Percentiles rank a stretch among this genome's conserved stretches.
phyloP scores from a whole-genome alignment of 495 filamentous ascomycete species.

The Penicillium mononematosum region DNA sequence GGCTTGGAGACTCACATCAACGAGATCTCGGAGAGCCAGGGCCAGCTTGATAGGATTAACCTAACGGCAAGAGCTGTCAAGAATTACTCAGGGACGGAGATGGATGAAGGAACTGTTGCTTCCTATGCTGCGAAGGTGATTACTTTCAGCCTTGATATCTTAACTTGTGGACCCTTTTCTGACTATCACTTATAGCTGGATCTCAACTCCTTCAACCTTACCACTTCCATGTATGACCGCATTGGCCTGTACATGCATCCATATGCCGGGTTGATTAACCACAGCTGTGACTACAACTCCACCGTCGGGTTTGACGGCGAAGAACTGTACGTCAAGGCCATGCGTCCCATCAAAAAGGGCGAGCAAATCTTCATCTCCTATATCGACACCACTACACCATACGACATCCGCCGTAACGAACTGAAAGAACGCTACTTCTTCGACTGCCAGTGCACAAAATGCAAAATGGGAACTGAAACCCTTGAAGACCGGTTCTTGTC shows the following conservation, averaged over 20 bases:
- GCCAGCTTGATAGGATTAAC: slow-evolving; percentile 48
- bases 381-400: slow-evolving; percentile 58
- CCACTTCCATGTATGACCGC: slow-evolving; percentile 55
- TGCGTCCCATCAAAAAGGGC: slow-evolving; percentile 47
- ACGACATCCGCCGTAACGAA: slow-evolving; percentile 46
- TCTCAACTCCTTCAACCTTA: slow-evolving; percentile 61
- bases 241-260: slow-evolving; percentile 64
- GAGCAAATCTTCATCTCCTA: slow-evolving; percentile 71
- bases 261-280: slow-evolving; percentile 59
- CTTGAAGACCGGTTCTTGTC: slow-evolving; percentile 22
- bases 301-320: slow-evolving; percentile 60
- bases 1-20: slow-evolving; percentile 49
- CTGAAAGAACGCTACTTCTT: slow-evolving; percentile 64
- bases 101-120: slow-evolving; percentile 40
- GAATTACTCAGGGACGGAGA: slow-evolving; percentile 46
- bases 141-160: slow-evolving; percentile 7
- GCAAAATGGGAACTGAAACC: slow-evolving; percentile 32
- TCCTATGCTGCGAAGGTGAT: slow-evolving; percentile 47
- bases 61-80: slow-evolving; percentile 55
- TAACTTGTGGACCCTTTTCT: neutral
- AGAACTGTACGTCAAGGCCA: slow-evolving; percentile 44
- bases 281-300: slow-evolving; percentile 70
- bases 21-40: slow-evolving; percentile 38
- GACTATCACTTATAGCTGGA: slow-evolving; percentile 39
- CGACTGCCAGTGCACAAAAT: slow-evolving; percentile 59